Base-by-base conservation (phyloP, 768 basidiomycete genomes). In the Xerocomellus dryophilus region DNA sequence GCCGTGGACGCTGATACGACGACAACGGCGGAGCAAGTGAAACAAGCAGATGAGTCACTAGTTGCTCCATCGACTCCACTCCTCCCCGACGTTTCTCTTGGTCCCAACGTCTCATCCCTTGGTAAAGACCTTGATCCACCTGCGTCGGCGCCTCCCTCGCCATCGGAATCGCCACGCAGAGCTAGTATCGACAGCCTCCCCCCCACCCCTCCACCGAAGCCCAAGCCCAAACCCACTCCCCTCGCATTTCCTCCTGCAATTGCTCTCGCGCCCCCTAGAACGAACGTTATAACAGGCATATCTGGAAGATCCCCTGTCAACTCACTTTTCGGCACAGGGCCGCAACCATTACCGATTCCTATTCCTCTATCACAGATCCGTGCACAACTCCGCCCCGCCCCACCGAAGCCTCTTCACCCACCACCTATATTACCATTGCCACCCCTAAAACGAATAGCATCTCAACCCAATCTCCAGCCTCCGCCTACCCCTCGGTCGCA, bases 291-390 rank as follows among this genome's bases (percentile, higher is more conserved):
- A 41, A 46, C 62, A 10, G 62, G 65, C 11, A 42, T 61, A 40
- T 69, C 59, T 20, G 61, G 59, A 21, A 66, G 10, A 45, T 61
- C 67, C 0, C 67, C 65, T 2, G 56, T 69, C 42, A 62, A 62
- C 29, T 14, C 62, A 7, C 59, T 69, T 25, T 57, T 68, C n/a
- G 51, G 59, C n/a, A 40, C 43, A 31, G 62, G 60, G 44, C 66
- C 66, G 0, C 65, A 59, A 23, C 66, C 66, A 20, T 27, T 68
- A 35, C 66, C 66, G 0, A 54, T 68, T 2, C 66, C 66, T 14
- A 68, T 68, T 29, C 52, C 66, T 45, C 61, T 27, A 9, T 62
- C 65, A 15, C 66, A 69, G 50, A 68, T 68, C 25, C 63, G 65
- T 38, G 47, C 67, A 12, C 66, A 68, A 43, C 65, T 68, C 51